Conservation (phyloP, 192 early-diverging fungal species). For the Coemansia sp. region DNA sequence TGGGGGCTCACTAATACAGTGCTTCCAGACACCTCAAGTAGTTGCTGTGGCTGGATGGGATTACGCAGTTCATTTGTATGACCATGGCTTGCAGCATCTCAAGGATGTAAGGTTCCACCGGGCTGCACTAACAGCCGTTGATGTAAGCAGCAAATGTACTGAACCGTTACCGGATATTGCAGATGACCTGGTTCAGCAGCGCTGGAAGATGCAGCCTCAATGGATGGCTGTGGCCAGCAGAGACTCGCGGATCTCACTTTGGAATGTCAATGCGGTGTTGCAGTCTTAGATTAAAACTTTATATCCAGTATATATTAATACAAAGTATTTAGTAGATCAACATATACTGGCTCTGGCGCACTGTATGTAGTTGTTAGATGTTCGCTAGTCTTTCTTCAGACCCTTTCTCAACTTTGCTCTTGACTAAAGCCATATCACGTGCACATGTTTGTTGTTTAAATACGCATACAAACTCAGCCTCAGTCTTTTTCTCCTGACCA, state of each 20-base stretch:
- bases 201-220: slow-evolving; percentile 37
- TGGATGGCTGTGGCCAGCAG: slow-evolving; percentile 48
- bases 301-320: too few relatives aligned
- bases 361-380: too few relatives aligned
- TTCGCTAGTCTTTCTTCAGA: too few relatives aligned
- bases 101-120: slow-evolving; percentile 26
- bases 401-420: too few relatives aligned
- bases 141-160: slow-evolving; percentile 28
- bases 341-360: too few relatives aligned
- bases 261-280: slow-evolving; percentile 12
- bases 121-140: slow-evolving; percentile 34
- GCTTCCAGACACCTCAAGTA: slow-evolving; percentile 14
- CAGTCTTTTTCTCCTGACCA: background rate
- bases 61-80: slow-evolving; percentile 30
- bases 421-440: background rate
- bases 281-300: too few relatives aligned
- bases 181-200: slow-evolving; percentile 27
- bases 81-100: slow-evolving; percentile 8
- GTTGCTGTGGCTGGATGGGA: slow-evolving; percentile 46
- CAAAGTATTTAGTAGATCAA: too few relatives aligned
- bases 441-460: background rate
- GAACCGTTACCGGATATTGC: slow-evolving; percentile 9
- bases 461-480: background rate
- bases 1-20: slow-evolving; percentile 33
- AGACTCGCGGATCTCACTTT: slow-evolving; percentile 43